A percentile compares a stretch with the other conserved stretches of the same genome.
These are phyloP conservation scores for Gossypium raimondii DNA, from an alignment of 345 rosid genomes.

Conservation along the genomic window DNA sequence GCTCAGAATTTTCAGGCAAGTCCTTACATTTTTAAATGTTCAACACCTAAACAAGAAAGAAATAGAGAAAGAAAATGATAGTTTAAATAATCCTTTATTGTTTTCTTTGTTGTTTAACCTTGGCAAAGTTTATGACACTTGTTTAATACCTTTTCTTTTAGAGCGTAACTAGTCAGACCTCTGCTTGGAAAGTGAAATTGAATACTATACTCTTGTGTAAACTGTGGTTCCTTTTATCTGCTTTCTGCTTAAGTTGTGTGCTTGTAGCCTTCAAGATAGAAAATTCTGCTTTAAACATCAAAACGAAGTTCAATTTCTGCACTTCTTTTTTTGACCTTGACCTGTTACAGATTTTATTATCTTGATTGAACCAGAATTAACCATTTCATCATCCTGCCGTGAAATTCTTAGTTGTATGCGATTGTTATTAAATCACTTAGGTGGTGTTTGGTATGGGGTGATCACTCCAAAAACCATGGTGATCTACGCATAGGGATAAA, in stretches of 20 bases:
- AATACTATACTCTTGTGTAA: background rate
- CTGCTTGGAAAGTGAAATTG: background rate
- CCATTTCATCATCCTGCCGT: background rate
- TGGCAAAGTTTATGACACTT: background rate
- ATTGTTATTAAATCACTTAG: background rate
- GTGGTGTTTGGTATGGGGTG: background rate
- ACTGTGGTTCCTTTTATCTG: background rate
- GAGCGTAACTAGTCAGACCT: background rate
- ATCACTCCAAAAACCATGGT: background rate
- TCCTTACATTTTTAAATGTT: background rate
- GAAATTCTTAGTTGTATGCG: background rate
- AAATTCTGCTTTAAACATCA: background rate
- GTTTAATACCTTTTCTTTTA: background rate
- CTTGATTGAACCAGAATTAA: background rate
- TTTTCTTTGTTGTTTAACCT: constrained; percentile 5
- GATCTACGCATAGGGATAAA: too few relatives aligned
- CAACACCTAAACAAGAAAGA: background rate
- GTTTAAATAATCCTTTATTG: background rate
- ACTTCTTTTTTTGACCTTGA: background rate
- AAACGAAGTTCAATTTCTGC: background rate
- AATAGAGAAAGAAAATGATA: background rate
- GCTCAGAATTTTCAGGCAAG: constrained; percentile 90
- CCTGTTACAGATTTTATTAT: background rate
- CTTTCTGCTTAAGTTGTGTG: background rate
- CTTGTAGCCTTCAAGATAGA: background rate